Evolutionary conservation across 176 grass and related monocot genomes (phyloP).

Genomic region (Oryza nivara): DNA sequence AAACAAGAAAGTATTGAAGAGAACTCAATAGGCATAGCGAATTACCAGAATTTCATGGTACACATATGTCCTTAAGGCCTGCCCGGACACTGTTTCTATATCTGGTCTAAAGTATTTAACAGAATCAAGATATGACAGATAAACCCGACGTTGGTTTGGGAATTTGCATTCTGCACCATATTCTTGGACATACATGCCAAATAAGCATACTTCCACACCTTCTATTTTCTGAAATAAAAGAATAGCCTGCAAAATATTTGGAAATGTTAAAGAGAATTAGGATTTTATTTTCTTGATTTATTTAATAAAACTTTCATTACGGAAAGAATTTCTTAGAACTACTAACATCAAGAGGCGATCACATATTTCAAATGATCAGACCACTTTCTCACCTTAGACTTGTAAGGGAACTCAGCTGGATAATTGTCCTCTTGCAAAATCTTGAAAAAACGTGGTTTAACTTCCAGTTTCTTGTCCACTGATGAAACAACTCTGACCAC

Average conservation of each 20-base stretch:
- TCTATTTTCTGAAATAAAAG: conserved; percentile 98
- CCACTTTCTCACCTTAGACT: conserved; percentile 75
- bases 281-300: not conserved
- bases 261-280: not conserved
- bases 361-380: not conserved
- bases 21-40: not conserved
- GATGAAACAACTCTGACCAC: conserved; percentile 96
- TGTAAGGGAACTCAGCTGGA: conserved; percentile 87
- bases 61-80: conserved; percentile 87
- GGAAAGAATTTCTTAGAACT: not conserved
- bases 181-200: conserved; percentile 98
- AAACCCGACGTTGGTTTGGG: conserved; percentile 86
- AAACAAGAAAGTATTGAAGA: not conserved
- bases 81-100: conserved; percentile 70
- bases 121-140: conserved; percentile 94
- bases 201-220: conserved; percentile 93
- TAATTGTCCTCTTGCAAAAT: conserved; percentile 86
- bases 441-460: conserved; percentile 79
- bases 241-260: conserved; percentile 64
- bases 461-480: conserved; percentile 95
- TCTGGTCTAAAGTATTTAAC: conserved; percentile 97
- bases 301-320: conserved; percentile 19
- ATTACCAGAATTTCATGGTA: conserved; percentile 99
- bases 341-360: not conserved
- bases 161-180: conserved; percentile 80